phyloP scores from a whole-genome alignment of 2,329 filamentous ascomycete genomes.

The Talaromyces islandicus region DNA sequence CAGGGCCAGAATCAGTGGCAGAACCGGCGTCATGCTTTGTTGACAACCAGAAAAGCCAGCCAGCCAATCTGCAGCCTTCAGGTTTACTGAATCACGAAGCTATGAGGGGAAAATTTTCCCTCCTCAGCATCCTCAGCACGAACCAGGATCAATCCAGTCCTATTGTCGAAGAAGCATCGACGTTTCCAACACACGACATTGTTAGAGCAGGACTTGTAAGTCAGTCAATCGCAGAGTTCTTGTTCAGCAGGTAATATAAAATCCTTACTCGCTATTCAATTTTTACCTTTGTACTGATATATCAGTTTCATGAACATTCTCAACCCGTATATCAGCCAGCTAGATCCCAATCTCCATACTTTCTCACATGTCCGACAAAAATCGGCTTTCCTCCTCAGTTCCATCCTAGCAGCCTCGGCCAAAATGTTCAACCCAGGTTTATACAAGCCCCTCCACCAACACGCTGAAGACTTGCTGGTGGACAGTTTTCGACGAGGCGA shows the following conservation, averaged over 20 bases:
- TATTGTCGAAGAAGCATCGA: background rate
- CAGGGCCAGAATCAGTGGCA: background rate
- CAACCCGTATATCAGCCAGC: constrained; percentile 37
- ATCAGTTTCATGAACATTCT: constrained; percentile 32
- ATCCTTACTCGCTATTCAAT: background rate
- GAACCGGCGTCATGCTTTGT: background rate
- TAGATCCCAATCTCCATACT: constrained; percentile 33
- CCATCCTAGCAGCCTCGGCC: constrained; percentile 28
- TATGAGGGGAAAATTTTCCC: constrained; percentile 14
- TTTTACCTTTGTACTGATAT: background rate
- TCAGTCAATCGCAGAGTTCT: constrained; percentile 18
- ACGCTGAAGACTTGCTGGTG: constrained; percentile 24
- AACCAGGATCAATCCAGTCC: background rate
- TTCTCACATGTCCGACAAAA: constrained; percentile 29
- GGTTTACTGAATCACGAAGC: constrained; percentile 29
- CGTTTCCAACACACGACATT: constrained; percentile 15
- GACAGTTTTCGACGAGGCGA: constrained; percentile 25
- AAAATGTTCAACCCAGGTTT: constrained; percentile 32
- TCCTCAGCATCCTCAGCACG: constrained; percentile 4
- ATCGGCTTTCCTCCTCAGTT: constrained; percentile 32
- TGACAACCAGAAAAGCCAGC: background rate
- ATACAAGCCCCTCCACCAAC: constrained; percentile 20
- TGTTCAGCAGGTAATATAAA: constrained; percentile 20
- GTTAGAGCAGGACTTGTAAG: constrained; percentile 19
- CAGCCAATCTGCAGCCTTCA: constrained; percentile 15